Percentiles rank a stretch among this genome's conserved stretches.
phyloP scores from a whole-genome alignment of 371 early-diverging fungal species.

The Mortierella sp. region DNA sequence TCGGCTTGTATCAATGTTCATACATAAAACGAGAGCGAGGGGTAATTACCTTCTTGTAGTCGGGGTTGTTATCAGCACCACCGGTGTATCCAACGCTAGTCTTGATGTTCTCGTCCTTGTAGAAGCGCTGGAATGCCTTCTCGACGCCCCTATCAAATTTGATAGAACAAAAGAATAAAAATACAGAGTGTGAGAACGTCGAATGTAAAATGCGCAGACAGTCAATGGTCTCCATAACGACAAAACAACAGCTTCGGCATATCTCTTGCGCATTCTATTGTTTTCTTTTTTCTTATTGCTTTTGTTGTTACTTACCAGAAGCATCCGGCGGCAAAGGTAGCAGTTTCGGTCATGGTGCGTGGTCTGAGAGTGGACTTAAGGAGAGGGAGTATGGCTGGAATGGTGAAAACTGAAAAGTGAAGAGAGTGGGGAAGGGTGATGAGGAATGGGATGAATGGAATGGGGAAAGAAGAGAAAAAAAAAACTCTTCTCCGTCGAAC shows the following conservation, averaged over 20 bases:
- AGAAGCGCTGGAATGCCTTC: conserved; percentile 77
- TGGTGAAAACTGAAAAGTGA: conserved; percentile 2
- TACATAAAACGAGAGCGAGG: neutral
- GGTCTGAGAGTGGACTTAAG: conserved; percentile 4
- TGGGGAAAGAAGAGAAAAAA: neutral
- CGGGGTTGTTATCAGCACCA: conserved; percentile 69
- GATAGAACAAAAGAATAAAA: neutral
- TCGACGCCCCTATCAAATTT: conserved; percentile 83
- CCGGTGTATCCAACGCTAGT: conserved; percentile 89
- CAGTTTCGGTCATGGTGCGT: conserved; percentile 47
- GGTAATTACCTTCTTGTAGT: conserved; percentile 69
- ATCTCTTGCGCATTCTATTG: too few relatives aligned
- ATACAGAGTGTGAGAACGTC: neutral
- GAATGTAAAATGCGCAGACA: neutral
- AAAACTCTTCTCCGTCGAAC: neutral
- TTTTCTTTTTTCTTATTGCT: neutral
- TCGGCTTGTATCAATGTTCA: neutral
- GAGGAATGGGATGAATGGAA: neutral
- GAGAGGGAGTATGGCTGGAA: neutral
- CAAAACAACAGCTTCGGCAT: too few relatives aligned
- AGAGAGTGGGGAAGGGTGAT: neutral
- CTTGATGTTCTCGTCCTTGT: conserved; percentile 64
- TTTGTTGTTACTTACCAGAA: conserved; percentile 52
- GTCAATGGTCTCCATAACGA: neutral
- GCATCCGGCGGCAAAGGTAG: conserved; percentile 62